Base-by-base conservation (phyloP, 2,329 filamentous ascomycete species). In the Aspergillus phoenicis region DNA sequence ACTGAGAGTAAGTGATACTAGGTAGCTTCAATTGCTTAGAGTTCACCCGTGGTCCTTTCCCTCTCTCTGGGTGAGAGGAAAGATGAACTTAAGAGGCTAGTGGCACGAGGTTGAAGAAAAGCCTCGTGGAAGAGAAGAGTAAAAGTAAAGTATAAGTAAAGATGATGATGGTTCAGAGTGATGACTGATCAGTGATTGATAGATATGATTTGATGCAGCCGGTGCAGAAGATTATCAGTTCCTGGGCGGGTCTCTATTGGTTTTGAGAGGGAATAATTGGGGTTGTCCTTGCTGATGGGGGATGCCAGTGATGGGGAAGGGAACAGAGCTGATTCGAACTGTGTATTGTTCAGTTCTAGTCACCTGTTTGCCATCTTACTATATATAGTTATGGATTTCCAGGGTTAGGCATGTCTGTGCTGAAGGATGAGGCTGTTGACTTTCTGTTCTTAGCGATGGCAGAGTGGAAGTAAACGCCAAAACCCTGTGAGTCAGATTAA, bases 241-340 rank as follows among this genome's bases (percentile, higher is more conserved):
- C 28, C 17, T 26, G 8, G 41, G 28, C 15, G 39, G 43, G 39
- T 24, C 26, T 45, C 30, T 56, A 56, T 56, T 56, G 53, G 53
- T 30, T 43, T 41, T 28, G 41, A 24, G 41, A 20, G 52, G 53
- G 15, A 56, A 56, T 56, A 47, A 56, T 56, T 56, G 53, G 39
- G 53, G 39, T 33, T 10, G 30, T 56, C 30, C 41, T 56, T 56
- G 53, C 53, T 56, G 53, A 56, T 56, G 43, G 26, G 24, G 33
- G 11, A 36, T 36, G 33, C 33, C 33, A 36, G 15, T 36, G 10
- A 36, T 36, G 33, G 33, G 33, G 33, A 36, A 30, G 28, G 28
- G 11, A 11, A 30, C 28, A 2, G 3, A 30, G 28, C 28, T 30
- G 33, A 13, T 2, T 36, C 5, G 11, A 13, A 36, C 10, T 2